Evolutionary conservation across 257 asterid species (phyloP), one percentile per base, ranked within the genome.

Genomic region (Gardenia jasminoides): DNA sequence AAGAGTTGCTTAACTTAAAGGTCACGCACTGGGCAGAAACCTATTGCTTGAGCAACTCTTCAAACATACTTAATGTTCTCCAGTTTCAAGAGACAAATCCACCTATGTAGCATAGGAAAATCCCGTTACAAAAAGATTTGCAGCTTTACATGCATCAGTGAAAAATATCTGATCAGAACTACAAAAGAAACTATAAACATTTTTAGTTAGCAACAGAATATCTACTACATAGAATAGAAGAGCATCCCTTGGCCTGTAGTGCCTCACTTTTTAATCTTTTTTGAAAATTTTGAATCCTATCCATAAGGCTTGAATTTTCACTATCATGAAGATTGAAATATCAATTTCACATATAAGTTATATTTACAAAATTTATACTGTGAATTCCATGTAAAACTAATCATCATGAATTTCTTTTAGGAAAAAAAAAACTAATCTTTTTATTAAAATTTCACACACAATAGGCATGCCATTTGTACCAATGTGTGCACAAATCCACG

Each of bases 1-100:
- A 72, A 70, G 76, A 85, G 88, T 76, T 82, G 88, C 90, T 86
- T 94, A 85, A 85, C 84, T 89, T 86, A 82, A 88, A 87, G 89
- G 83, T 83, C 83, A 82, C 77, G 74, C 89, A 70, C 85, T 76
- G 83, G 85, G 89, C 86, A 88, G 87, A 82, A 88, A 88, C 92
- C 91, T 82, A 80, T 75, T 75, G 56, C 39, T 84, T 81, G 89
- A 91, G 89, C 84, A 90, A 85, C 88, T 50, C 77, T 64, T 72
- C 78, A 54, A 82, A 61, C 82, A 79, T 72, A 83, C 80, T 74
- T 80, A 56, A 86, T 81, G 86, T 85, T 87, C 74, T 81, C 88
- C 84, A 79, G 84, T 72, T 74, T 68, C 61, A 70, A 80, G 16
- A 65, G 78, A 80, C 82, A 82, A 6, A 70, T 83, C 77, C 75